Base-by-base conservation (phyloP, 345 rosid genomes). In the Litchi chinensis region DNA sequence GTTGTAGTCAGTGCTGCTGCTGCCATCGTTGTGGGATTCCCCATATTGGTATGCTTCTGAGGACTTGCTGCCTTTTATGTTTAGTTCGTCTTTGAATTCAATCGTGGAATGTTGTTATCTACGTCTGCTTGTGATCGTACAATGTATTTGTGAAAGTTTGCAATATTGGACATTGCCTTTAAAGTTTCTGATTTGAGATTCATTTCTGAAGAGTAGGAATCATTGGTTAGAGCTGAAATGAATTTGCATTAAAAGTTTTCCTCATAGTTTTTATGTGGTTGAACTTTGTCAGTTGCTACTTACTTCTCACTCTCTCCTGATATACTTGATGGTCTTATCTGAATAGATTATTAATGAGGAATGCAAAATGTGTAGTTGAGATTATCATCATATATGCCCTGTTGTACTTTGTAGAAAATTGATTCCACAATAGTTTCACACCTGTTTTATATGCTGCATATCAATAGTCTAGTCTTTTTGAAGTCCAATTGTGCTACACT, bases 21-120 rank as follows among this genome's bases (percentile, higher is more conserved):
- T 72, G 98, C 98, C 44, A 87, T 94, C 66, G 99, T 94, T 80
- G 90, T 94, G 52, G 99, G 99, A 62, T 91, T 97, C 81, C 99
- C 99, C 8, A 19, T 93, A 15, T 70, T 92, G 93, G 99, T 97
- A 92, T 74, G 90, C 74, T 79, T 76, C 68, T 32, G 67, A 19
- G 13, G 10, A 75, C 59, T 40, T 69, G 21, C 59, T 67, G 16
- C 48, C 0, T 50, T 18, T 28, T 65, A 21, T 19, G 37, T 43
- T 46, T 5, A 3, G 10, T 8, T 16, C 19, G 57, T 15, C 13
- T 66, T 16, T 54, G 44, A 50, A 0, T 65, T n/a, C 19, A 22
- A 16, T 66, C 19, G 28, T 48, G 62, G 28, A 5, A 26, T 28
- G 5, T 46, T 6, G 26, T 18, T 48, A 18, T 7, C 19, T 46